phyloP scores from a whole-genome alignment of 2,329 filamentous ascomycete genomes.

The Sporothrix brasiliensis region DNA sequence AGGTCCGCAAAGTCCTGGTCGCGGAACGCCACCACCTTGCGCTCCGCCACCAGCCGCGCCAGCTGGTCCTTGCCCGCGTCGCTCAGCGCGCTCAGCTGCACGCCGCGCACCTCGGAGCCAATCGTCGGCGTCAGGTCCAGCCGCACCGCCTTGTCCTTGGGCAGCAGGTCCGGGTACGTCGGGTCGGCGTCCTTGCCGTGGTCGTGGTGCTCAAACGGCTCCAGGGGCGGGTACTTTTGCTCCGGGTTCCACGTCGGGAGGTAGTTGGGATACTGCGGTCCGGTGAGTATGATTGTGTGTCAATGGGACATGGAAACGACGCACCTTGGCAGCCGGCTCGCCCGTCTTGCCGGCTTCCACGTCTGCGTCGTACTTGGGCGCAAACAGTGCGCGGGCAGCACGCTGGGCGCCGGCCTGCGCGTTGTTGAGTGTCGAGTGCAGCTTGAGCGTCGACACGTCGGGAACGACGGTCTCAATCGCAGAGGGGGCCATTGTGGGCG shows the following conservation, averaged over 20 bases:
- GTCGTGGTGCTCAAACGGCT: slow-evolving; percentile 68
- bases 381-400: slow-evolving; percentile 33
- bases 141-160: slow-evolving; percentile 47
- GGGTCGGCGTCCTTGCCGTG: slow-evolving; percentile 70
- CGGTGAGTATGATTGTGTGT: too few relatives aligned
- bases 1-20: slow-evolving; percentile 68
- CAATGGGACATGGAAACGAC: too few relatives aligned
- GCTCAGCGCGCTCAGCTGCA: slow-evolving; percentile 66
- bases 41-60: slow-evolving; percentile 68
- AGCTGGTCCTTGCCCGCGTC: slow-evolving; percentile 69
- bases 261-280: slow-evolving; percentile 60
- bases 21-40: slow-evolving; percentile 71
- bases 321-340: slow-evolving; percentile 29
- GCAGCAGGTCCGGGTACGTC: slow-evolving; percentile 64
- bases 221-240: slow-evolving; percentile 62
- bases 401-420: slow-evolving; percentile 38
- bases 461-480: slow-evolving; percentile 37
- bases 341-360: slow-evolving; percentile 30
- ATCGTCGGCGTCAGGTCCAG: slow-evolving; percentile 67
- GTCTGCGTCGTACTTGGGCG: slow-evolving; percentile 39
- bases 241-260: slow-evolving; percentile 65
- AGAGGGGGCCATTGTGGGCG: slow-evolving; percentile 32
- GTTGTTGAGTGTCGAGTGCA: slow-evolving; percentile 45
- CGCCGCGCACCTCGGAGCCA: slow-evolving; percentile 67
- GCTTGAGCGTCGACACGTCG: slow-evolving; percentile 35